Percentiles rank a stretch among this genome's conserved stretches.
phyloP scores from a whole-genome alignment of 2,329 filamentous ascomycete genomes.

The Cytospora chrysosperma region DNA sequence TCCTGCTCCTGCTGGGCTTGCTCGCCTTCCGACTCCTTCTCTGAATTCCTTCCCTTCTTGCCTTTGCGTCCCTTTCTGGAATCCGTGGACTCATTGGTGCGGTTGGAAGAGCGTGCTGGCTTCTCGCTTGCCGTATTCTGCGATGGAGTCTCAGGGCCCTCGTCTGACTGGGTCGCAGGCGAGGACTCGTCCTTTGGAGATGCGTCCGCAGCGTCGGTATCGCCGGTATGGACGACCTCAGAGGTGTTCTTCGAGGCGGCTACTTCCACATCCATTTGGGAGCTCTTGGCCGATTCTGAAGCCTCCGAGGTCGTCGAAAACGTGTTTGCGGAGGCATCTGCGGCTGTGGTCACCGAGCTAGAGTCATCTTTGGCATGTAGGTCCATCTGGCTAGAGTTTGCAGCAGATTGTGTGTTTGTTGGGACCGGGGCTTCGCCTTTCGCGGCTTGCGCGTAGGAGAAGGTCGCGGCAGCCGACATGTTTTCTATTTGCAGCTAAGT shows the following conservation, averaged over 20 bases:
- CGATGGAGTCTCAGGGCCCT: conserved; percentile 24
- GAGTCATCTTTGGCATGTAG: conserved; percentile 37
- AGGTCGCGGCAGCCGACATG: conserved; percentile 61
- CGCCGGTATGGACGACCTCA: conserved; percentile 31
- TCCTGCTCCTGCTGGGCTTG: conserved; percentile 56
- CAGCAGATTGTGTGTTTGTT: conserved; percentile 36
- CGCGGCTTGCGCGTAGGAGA: conserved; percentile 95
- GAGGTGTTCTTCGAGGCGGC: conserved; percentile 30
- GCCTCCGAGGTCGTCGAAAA: conserved; percentile 38
- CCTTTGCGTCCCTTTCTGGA: conserved; percentile 61
- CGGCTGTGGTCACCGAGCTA: conserved; percentile 36
- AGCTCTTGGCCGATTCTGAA: conserved; percentile 30
- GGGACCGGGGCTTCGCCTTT: conserved; percentile 64
- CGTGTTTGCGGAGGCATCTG: conserved; percentile 37
- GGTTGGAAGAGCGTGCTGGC: conserved; percentile 60
- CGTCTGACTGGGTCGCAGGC: conserved; percentile 23
- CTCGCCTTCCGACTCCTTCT: conserved; percentile 54
- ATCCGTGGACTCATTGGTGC: conserved; percentile 67
- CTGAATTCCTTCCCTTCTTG: conserved; percentile 58
- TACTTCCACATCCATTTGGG: conserved; percentile 28
- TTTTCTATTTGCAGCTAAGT: conserved; percentile 7
- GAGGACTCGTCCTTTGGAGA: conserved; percentile 35
- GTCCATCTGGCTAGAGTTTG: conserved; percentile 35
- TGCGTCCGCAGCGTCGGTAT: conserved; percentile 33
- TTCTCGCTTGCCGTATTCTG: conserved; percentile 29